These are phyloP conservation scores for Neoboletus brunneissimus DNA, from an alignment of 768 basidiomycete species.

Conservation along the genomic window DNA sequence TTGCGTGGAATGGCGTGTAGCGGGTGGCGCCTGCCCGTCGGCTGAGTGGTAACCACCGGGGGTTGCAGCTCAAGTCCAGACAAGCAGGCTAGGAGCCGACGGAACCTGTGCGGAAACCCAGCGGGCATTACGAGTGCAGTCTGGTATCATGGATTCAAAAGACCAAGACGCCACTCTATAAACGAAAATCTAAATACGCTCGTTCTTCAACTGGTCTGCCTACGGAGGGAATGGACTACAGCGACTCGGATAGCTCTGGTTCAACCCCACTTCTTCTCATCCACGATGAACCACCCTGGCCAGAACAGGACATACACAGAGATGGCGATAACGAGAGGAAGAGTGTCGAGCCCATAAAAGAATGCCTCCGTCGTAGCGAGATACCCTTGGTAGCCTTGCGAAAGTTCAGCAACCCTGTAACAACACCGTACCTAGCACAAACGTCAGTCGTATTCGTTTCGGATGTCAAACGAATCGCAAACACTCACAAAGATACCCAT, in stretches of 20 bases:
- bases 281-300: constrained; percentile 55
- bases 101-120: background rate
- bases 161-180: background rate
- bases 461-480: background rate
- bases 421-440: constrained; percentile 54
- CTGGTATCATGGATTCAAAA: background rate
- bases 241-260: constrained; percentile 28
- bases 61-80: background rate
- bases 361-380: constrained; percentile 56
- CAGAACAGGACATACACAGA: constrained; percentile 57
- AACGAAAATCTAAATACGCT: background rate
- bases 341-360: constrained; percentile 67
- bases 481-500: constrained; percentile 58
- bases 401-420: constrained; percentile 59
- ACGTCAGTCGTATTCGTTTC: background rate
- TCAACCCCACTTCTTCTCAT: background rate
- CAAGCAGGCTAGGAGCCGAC: background rate
- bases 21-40: background rate
- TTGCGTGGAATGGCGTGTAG: background rate
- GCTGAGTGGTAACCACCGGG: background rate
- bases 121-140: background rate
- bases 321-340: constrained; percentile 63
- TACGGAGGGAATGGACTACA: background rate
- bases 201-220: background rate
- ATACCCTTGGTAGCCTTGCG: constrained; percentile 58